Evolutionary conservation across 768 basidiomycete species (phyloP), one percentile per base, ranked within the genome.

Genomic region (Auricularia sp.): DNA sequence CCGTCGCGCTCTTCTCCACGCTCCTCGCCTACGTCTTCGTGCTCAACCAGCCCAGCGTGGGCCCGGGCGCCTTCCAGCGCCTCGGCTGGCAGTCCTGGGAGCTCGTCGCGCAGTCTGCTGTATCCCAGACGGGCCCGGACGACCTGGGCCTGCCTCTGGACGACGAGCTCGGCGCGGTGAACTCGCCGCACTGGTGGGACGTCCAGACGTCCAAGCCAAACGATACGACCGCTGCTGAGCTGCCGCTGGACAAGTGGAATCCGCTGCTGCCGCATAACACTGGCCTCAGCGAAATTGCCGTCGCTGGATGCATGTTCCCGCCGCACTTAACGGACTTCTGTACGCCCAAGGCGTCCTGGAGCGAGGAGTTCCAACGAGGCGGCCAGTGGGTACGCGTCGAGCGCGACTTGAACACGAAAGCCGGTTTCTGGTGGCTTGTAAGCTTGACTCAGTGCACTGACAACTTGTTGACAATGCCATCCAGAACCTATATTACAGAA

Each of bases 11-110:
- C 12, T 90, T 96, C 75, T 84, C 84, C 16, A 81, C 81, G 64
- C 78, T 91, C 53, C 86, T 95, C 63, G 83, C 85, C 1, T 88
- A 87, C 72, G 76, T 91, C 39, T 91, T 92, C 70, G 77, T 93
- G 23, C 84, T 96, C 36, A 88, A 92, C 70, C 90, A 91, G 72
- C 90, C 90, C 3, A 83, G 82, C 10, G 79, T 79, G 1, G 90
- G 90, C 2, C 90, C 90, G 18, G 90, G 90, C 1, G 72, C 80
- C 14, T 72, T 80, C 14, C 90, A 92, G 70, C 81, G 83, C 56
- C 77, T 97, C 21, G 92, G 92, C 35, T 95, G 93, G 93, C 93
- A 95, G 70, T 81, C 88, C 6, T 96, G 91, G 91, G 93, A 90
- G 54, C 70, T 82, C 3, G 53, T 60, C 16, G 33, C n/a, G 3